Evolutionary conservation across 164 flowering plant species (phyloP), one percentile per base, ranked within the genome.

Genomic region (Nymphaea thermarum): DNA sequence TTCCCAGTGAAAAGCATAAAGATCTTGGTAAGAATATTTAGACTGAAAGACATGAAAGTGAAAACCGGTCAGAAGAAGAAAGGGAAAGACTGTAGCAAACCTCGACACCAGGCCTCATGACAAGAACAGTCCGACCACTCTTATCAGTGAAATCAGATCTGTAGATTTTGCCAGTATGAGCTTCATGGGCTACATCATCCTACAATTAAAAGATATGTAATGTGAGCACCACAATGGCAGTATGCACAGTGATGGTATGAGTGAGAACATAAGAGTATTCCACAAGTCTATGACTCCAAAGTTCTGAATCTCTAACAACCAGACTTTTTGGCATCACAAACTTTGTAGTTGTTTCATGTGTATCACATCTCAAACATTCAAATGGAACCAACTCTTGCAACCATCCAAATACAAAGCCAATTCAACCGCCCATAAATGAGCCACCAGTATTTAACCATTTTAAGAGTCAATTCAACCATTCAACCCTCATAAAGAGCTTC

Each of bases 101-200:
- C 98, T 88, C 85, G 68, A 80, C 74, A 69, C 89, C 70, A 62
- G 98, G 98, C 76, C 95, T 81, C 91, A 90, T 86, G 73, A 93
- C 84, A 75, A 93, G 89, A 72, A 93, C 89, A 71, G 85, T 67
- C 81, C 96, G 81, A 59, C 98, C 96, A 77, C 71, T 70, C 81
- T 87, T 87, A 80, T 93, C 98, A 36, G 69, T 5, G 68, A 79
- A 82, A 74, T 81, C 79, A 14, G 90, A 67, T 76, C 91, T 76
- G 77, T 90, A 90, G 59, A 90, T 77, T 75, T 90, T 90, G 63
- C 98, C 98, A 0, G 95, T 88, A 72, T 85, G 87, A 45, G 90
- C 98, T 85, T 93, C 96, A 62, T 74, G 80, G 44, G 98, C 89
- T 75, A 93, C 70, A 47, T 90, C 93, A 60, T 86, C 98, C 98